Base-by-base conservation (phyloP, 1,284 basidiomycete genomes). In the Leucoagaricus sp. region DNA sequence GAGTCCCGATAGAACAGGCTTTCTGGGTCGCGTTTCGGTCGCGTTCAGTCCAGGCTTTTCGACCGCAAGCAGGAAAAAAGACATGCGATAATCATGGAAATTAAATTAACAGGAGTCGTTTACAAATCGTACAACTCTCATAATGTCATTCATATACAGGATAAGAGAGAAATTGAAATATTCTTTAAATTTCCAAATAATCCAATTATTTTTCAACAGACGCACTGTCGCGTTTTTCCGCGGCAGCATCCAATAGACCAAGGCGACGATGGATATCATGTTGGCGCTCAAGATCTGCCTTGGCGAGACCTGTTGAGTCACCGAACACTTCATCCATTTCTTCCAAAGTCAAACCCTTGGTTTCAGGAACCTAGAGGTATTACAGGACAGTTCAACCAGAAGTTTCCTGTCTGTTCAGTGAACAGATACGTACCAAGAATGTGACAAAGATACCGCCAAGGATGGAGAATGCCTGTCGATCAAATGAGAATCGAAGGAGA, bases 251-350 rank as follows among this genome's bases (percentile, higher is more conserved):
- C 6, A 64, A 42, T 10, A 87, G 74, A 5, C 85, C 85, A 54
- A 88, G 80, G n/a, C 81, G 78, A 55, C 74, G 73, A 62, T 82
- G 75, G 58, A 88, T 88, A 7, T 72, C 79, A 19, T 72, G 69
- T 60, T 85, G 80, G 41, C 84, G 82, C 57, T 76, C 73, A 60
- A 76, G 72, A 65, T 89, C 86, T 25, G 77, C 78, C 12, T 71
- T 71, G 2, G 80, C 84, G 44, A 85, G 70, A 33, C 78, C 79
- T 45, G 71, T 72, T 6, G 75, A 75, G 49, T 74, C 75, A 34
- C 84, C 85, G 63, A 89, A 87, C 9, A 86, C 80, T 48, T 81
- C 80, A 67, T 88, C 85, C 85, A 87, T 87, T 67, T 87, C 86
- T 67, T 89, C 86, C 23, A 88, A 72, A 3, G 81, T 80, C 13